A percentile compares a stretch with the other conserved stretches of the same genome.
Evolutionary conservation across 2,329 filamentous ascomycete species (phyloP).

Genomic region (Elsinoe australis): DNA sequence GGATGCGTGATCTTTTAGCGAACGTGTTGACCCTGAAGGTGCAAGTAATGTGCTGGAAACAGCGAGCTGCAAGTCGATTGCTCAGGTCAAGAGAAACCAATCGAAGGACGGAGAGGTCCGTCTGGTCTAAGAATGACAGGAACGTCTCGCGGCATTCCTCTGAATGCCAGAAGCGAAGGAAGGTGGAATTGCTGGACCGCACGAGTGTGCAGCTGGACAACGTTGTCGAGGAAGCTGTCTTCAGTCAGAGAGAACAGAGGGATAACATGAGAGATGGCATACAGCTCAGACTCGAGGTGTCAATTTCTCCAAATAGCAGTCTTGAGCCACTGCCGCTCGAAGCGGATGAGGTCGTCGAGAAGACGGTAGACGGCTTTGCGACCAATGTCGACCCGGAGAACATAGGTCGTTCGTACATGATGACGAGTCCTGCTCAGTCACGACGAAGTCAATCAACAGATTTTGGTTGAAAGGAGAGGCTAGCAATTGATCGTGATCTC

Average conservation of each 20-base stretch:
- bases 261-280: constrained; percentile 18
- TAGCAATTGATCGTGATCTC: constrained; percentile 14
- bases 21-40: constrained; percentile 69
- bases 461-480: not conserved
- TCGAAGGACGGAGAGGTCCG: constrained; percentile 47
- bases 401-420: constrained; percentile 6
- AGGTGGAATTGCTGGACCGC: constrained; percentile 41
- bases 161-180: constrained; percentile 44
- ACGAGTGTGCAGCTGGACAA: constrained; percentile 44
- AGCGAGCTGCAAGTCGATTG: constrained; percentile 58
- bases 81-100: constrained; percentile 63
- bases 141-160: constrained; percentile 41
- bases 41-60: constrained; percentile 62
- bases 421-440: constrained; percentile 13
- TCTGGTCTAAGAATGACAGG: constrained; percentile 35
- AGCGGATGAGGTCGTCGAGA: constrained; percentile 29
- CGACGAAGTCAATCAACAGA: not conserved
- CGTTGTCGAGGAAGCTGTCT: constrained; percentile 34
- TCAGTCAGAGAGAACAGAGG: constrained; percentile 13
- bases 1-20: constrained; percentile 63
- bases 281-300: constrained; percentile 36
- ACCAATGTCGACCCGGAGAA: constrained; percentile 22
- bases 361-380: constrained; percentile 30
- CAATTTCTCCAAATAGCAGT: constrained; percentile 45
- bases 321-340: constrained; percentile 32